Conservation (phyloP, 805 yeast species). For the Isabelozyma pseudorhagii region DNA sequence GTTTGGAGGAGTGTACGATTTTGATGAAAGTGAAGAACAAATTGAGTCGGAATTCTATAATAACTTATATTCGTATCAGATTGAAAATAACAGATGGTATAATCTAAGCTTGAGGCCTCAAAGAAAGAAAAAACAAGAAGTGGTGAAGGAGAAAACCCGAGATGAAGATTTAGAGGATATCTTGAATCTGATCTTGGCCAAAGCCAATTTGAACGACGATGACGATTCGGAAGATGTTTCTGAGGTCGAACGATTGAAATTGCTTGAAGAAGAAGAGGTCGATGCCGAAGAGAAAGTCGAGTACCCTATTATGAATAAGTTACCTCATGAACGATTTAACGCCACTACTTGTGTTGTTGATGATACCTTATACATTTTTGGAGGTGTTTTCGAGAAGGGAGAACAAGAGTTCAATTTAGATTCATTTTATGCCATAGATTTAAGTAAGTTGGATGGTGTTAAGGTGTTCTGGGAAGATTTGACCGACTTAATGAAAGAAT, state of each 20-base stretch:
- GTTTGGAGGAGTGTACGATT: constrained; percentile 95
- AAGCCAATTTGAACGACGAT: constrained; percentile 65
- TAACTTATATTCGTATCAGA: constrained; percentile 74
- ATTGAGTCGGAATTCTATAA: constrained; percentile 83
- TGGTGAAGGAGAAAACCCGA: constrained; percentile 48
- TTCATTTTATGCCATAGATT: constrained; percentile 80
- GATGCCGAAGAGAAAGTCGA: constrained; percentile 39
- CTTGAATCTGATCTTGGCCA: constrained; percentile 67
- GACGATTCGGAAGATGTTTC: constrained; percentile 40
- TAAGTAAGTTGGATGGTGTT: constrained; percentile 84
- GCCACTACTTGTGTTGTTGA: constrained; percentile 81
- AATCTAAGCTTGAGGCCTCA: constrained; percentile 61
- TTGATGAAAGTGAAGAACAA: constrained; percentile 91
- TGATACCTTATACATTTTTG: constrained; percentile 78
- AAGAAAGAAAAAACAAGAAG: constrained; percentile 46
- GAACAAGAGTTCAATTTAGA: constrained; percentile 84
- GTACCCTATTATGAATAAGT: constrained; percentile 53
- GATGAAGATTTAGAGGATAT: constrained; percentile 82
- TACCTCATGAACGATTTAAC: constrained; percentile 90
- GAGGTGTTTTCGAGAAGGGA: constrained; percentile 88
- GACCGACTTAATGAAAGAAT: constrained; percentile 50
- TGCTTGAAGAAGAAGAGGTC: constrained; percentile 37
- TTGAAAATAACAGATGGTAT: constrained; percentile 88
- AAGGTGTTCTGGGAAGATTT: constrained; percentile 89
- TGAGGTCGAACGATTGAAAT: constrained; percentile 32